A percentile compares a stretch with the other conserved stretches of the same genome.
Conservation (phyloP, 2,329 filamentous ascomycete genomes). For the Fusarium verrucosum region DNA sequence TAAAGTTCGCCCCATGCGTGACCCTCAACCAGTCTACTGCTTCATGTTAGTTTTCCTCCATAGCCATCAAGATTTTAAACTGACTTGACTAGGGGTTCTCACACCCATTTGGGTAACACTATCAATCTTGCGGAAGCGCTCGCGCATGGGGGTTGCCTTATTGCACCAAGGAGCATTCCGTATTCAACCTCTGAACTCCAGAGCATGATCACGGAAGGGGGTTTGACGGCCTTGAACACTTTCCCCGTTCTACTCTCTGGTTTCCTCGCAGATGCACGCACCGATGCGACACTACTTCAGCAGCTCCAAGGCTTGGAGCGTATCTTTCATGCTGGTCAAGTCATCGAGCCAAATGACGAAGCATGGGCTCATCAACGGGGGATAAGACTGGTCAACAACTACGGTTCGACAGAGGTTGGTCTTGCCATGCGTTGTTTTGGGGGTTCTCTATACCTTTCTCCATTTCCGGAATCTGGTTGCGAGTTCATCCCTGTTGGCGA, state of each 20-base stretch:
- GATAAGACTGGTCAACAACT: neutral
- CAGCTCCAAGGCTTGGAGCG: neutral
- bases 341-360: neutral
- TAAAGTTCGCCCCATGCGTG: accelerated
- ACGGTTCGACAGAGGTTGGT: slow-evolving; percentile 9
- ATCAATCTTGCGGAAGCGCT: neutral
- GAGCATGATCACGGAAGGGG: slow-evolving; percentile 4
- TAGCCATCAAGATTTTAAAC: accelerated
- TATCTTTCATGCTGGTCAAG: slow-evolving; percentile 4
- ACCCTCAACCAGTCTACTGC: neutral
- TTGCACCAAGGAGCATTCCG: neutral
- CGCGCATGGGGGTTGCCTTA: neutral
- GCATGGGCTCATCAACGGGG: neutral
- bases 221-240: neutral
- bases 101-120: slow-evolving; percentile 10
- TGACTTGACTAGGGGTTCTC: neutral
- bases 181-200: neutral
- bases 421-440: neutral
- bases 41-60: neutral
- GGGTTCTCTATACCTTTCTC: neutral
- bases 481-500: neutral
- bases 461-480: neutral
- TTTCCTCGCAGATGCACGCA: neutral
- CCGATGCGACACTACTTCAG: accelerated
- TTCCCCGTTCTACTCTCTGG: neutral